Conservation (phyloP, 306 rosid species). For the Datisca glomerata region DNA sequence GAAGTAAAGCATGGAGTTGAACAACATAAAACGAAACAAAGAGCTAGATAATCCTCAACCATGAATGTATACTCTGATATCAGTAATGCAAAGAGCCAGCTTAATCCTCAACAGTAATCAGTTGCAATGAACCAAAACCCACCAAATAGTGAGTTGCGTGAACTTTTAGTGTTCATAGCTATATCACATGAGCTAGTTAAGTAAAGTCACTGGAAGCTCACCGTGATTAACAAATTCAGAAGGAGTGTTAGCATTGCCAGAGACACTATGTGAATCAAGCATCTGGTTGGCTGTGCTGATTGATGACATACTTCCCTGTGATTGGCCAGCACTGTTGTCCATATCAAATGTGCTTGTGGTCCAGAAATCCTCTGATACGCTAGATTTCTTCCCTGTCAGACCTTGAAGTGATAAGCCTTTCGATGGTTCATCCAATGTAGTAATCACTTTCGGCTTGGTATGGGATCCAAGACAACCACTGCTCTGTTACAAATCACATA, state of each 20-base stretch:
- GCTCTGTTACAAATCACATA: constrained; percentile 88
- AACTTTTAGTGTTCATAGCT: too few relatives aligned
- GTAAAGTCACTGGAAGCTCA: constrained; percentile 10
- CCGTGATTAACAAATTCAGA: constrained; percentile 79
- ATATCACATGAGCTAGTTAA: too few relatives aligned
- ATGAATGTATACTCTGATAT: too few relatives aligned
- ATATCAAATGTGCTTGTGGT: constrained; percentile 84
- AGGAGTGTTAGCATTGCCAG: constrained; percentile 33
- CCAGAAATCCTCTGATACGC: constrained; percentile 76
- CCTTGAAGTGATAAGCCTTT: constrained; percentile 19
- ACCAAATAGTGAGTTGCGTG: too few relatives aligned
- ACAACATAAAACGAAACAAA: too few relatives aligned
- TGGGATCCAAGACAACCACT: constrained; percentile 93
- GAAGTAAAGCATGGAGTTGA: too few relatives aligned
- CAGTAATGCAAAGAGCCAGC: too few relatives aligned
- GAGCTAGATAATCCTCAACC: too few relatives aligned
- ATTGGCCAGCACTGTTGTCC: constrained; percentile 86
- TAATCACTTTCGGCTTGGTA: constrained; percentile 29
- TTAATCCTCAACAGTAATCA: too few relatives aligned
- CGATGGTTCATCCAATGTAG: constrained; percentile 28
- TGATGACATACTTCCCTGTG: constrained; percentile 87
- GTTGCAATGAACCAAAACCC: too few relatives aligned
- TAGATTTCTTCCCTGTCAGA: constrained; percentile 29
- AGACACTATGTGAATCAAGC: constrained; percentile 37
- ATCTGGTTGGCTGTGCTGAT: constrained; percentile 57